phyloP scores from a whole-genome alignment of 139 green algal genomes.

The Micromonas pusilla region DNA sequence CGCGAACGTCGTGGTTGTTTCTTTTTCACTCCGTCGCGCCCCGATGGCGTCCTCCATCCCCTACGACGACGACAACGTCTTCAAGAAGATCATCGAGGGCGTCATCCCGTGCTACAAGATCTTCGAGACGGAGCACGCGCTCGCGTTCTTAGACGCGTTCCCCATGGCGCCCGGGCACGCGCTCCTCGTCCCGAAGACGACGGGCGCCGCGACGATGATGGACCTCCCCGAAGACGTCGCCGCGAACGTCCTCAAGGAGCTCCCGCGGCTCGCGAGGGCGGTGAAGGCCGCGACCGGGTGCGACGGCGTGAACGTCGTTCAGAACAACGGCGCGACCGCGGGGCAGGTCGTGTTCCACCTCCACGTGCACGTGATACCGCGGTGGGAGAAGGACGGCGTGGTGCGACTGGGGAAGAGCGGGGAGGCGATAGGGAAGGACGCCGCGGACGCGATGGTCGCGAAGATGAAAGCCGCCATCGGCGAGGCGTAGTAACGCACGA shows the following conservation, averaged over 20 bases:
- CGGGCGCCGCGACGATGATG: conserved; percentile 20
- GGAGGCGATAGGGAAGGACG: not conserved
- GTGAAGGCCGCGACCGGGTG: conserved; percentile 31
- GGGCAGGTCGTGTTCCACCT: conserved; percentile 46
- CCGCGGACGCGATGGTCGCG: not conserved
- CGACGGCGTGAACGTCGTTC: conserved; percentile 40
- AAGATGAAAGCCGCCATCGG: not conserved
- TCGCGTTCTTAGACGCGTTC: conserved; percentile 44
- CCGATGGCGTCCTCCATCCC: not conserved
- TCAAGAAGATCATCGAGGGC: conserved; percentile 32
- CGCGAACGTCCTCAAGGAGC: conserved; percentile 29
- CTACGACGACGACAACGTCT: conserved; percentile 29
- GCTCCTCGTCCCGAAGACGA: conserved; percentile 40
- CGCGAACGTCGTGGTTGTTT: no score
- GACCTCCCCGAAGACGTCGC: conserved; percentile 37
- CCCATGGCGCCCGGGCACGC: conserved; percentile 36
- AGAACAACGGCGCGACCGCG: conserved; percentile 41
- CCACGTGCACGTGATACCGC: conserved; percentile 43
- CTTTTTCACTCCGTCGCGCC: no score
- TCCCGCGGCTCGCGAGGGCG: conserved; percentile 34
- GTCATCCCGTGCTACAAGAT: conserved; percentile 28
- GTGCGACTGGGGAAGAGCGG: not conserved
- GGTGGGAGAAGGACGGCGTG: conserved; percentile 26
- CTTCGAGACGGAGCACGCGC: conserved; percentile 31
- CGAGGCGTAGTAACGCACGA: not conserved